These are phyloP conservation scores for Cordyceps fumosorosea DNA, from an alignment of 2,329 filamentous ascomycete species.

Conservation along the genomic window DNA sequence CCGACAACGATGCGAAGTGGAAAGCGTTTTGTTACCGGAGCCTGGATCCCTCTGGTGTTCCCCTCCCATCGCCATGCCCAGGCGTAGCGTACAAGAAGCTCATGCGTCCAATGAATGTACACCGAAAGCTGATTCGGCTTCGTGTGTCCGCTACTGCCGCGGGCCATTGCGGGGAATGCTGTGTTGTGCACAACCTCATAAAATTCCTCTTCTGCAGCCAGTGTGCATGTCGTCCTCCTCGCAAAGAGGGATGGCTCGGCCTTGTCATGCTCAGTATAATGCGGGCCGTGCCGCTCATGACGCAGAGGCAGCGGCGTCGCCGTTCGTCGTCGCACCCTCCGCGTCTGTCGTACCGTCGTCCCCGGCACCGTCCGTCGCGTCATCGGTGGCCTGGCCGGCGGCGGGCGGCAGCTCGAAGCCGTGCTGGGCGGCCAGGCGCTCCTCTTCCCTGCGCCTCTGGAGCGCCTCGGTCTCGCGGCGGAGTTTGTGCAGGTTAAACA, in stretches of 20 bases:
- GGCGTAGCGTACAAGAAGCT: neutral
- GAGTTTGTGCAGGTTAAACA: slow-evolving; percentile 77
- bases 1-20: neutral
- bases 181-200: neutral
- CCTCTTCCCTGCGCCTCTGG: slow-evolving; percentile 69
- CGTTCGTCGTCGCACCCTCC: neutral
- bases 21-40: neutral
- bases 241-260: neutral
- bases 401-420: slow-evolving; percentile 18
- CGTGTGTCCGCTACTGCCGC: neutral
- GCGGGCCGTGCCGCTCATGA: slow-evolving; percentile 2
- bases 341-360: neutral
- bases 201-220: neutral
- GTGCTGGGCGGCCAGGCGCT: slow-evolving; percentile 42
- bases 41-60: neutral
- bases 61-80: neutral
- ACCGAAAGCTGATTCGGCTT: neutral
- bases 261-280: slow-evolving; percentile 1
- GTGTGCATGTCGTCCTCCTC: neutral
- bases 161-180: neutral
- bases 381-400: neutral
- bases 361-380: slow-evolving; percentile 14
- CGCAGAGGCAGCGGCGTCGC: neutral
- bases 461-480: slow-evolving; percentile 78
- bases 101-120: neutral